A percentile compares a stretch with the other conserved stretches of the same genome.
Evolutionary conservation across 1,284 basidiomycete species (phyloP).

Genomic region (Trichosporon asahii): DNA sequence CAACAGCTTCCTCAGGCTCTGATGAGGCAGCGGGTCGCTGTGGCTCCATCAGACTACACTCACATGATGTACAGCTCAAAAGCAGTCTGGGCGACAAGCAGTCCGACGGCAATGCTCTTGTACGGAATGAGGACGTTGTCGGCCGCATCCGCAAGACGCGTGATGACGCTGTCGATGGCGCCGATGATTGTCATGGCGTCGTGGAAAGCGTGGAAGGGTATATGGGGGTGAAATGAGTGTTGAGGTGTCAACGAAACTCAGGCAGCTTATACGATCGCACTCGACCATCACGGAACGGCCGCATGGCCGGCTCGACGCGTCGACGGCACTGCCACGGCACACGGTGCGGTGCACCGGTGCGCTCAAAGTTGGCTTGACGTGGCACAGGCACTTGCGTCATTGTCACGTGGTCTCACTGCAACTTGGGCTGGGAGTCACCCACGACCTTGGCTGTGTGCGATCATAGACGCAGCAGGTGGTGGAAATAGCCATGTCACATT

Average conservation of each 20-base stretch:
- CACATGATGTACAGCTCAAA: constrained; percentile 44
- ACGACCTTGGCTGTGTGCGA: too few species aligned
- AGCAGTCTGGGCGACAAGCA: constrained; percentile 33
- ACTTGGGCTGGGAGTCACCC: too few species aligned
- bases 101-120: constrained; percentile 28
- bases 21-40: too few species aligned
- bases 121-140: constrained; percentile 43
- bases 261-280: too few species aligned
- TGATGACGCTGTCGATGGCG: constrained; percentile 31
- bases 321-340: background rate
- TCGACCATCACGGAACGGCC: too few species aligned
- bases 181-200: constrained; percentile 25
- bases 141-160: constrained; percentile 30
- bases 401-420: background rate
- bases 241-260: background rate
- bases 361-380: background rate
- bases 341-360: background rate
- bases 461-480: too few species aligned
- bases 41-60: constrained; percentile 15
- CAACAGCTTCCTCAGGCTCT: too few species aligned
- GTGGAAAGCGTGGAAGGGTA: too few species aligned
- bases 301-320: constrained; percentile 7
- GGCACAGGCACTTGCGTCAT: constrained; percentile 4
- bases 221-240: too few species aligned
- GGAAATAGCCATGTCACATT: background rate